phyloP scores from a whole-genome alignment of 2,329 filamentous ascomycete genomes.

The Colletotrichum sp. region DNA sequence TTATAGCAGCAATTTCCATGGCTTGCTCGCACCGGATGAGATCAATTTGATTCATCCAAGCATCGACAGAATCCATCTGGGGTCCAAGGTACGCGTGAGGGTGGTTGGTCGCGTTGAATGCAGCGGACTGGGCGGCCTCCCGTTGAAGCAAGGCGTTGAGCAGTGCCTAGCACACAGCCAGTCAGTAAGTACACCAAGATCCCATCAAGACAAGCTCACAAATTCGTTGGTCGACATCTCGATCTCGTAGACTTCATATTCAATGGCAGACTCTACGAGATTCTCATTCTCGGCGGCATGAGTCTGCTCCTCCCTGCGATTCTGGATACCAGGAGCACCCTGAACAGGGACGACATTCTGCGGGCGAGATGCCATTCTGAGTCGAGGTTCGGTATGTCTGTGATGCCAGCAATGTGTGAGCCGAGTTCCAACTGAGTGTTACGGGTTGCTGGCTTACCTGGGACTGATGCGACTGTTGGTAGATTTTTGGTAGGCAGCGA shows the following conservation, averaged over 20 bases:
- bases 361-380: background rate
- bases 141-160: background rate
- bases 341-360: background rate
- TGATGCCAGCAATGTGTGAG: background rate
- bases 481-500: background rate
- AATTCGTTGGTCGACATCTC: background rate
- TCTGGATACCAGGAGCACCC: background rate
- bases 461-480: background rate
- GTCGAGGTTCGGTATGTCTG: background rate
- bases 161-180: background rate
- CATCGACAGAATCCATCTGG: background rate
- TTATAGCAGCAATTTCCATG: background rate
- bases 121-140: background rate
- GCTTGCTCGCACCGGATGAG: background rate
- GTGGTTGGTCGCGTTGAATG: background rate
- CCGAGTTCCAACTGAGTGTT: background rate
- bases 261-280: background rate
- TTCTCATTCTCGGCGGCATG: background rate
- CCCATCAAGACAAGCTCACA: background rate
- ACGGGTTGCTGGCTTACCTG: background rate
- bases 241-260: background rate
- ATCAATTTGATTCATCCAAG: background rate
- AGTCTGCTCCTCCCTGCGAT: background rate
- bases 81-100: background rate
- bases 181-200: background rate